These are phyloP conservation scores for Pleurozium schreberi DNA, from an alignment of 225 moss, liverwort and hornwort species.

Conservation along the genomic window DNA sequence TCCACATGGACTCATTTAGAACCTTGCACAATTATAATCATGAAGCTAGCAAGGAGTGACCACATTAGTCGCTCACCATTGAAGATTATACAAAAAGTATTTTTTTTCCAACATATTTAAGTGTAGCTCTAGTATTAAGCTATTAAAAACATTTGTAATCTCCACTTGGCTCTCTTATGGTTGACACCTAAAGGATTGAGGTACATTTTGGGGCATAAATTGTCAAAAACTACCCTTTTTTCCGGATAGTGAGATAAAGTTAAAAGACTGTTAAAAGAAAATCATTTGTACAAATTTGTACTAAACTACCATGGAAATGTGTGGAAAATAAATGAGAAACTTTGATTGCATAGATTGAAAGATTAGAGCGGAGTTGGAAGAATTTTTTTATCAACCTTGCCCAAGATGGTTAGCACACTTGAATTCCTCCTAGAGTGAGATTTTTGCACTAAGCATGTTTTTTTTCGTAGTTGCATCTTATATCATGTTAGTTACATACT, in stretches of 20 bases:
- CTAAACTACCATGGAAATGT: too few species aligned
- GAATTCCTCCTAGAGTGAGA: not conserved
- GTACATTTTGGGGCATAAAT: not conserved
- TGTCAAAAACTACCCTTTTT: not conserved
- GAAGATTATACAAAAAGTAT: too few species aligned
- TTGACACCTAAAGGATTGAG: rapidly evolving
- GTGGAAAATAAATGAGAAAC: too few species aligned
- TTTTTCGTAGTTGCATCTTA: not conserved
- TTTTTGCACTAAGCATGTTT: not conserved
- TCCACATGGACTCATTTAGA: not conserved
- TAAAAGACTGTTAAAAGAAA: too few species aligned
- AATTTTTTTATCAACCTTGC: too few species aligned
- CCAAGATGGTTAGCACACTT: rapidly evolving
- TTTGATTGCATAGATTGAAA: too few species aligned
- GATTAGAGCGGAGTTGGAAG: too few species aligned
- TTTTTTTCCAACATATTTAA: too few species aligned
- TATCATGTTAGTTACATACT: not conserved
- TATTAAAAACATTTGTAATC: not conserved
- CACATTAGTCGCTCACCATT: rapidly evolving
- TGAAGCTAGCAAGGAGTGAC: not conserved
- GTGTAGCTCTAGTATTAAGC: not conserved
- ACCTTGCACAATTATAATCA: not conserved
- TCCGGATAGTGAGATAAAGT: too few species aligned
- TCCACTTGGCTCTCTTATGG: rapidly evolving
- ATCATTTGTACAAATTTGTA: too few species aligned